These are phyloP conservation scores for Geotrichum citri-aurantii DNA, from an alignment of 1,139 yeast genomes.

Conservation along the genomic window DNA sequence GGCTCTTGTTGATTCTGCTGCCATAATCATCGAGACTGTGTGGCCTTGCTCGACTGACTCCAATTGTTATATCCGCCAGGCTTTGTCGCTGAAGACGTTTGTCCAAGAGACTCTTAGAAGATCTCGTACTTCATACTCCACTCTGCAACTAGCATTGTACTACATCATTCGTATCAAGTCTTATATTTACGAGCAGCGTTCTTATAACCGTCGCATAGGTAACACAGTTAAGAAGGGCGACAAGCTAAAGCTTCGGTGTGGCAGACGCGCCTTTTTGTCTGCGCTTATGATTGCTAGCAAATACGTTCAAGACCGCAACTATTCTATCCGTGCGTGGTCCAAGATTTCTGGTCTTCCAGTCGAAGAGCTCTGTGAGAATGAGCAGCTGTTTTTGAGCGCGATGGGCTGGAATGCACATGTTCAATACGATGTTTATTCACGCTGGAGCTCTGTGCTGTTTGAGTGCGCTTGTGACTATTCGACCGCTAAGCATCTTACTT, in stretches of 20 bases:
- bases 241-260: constrained; percentile 38
- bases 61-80: constrained; percentile 21
- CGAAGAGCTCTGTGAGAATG: constrained; percentile 47
- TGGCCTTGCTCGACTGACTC: constrained; percentile 31
- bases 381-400: constrained; percentile 46
- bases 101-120: constrained; percentile 62
- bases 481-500: neutral
- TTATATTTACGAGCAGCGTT: constrained; percentile 16
- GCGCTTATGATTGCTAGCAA: constrained; percentile 66
- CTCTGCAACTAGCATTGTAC: constrained; percentile 61
- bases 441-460: constrained; percentile 42
- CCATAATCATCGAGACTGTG: constrained; percentile 33
- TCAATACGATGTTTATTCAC: constrained; percentile 46
- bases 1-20: constrained; percentile 36
- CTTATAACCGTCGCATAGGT: constrained; percentile 7
- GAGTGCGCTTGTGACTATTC: constrained; percentile 24
- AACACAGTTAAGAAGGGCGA: constrained; percentile 14
- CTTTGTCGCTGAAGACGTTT: constrained; percentile 41
- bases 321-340: constrained; percentile 65
- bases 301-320: constrained; percentile 68
- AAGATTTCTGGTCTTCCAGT: constrained; percentile 59
- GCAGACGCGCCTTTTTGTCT: constrained; percentile 61
- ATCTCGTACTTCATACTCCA: constrained; percentile 59
- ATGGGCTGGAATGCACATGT: constrained; percentile 55
- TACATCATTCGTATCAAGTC: constrained; percentile 44